Percentiles rank a stretch among this genome's conserved stretches.
phyloP scores from a whole-genome alignment of 495 filamentous ascomycete species.

The Neurospora sublineolata region DNA sequence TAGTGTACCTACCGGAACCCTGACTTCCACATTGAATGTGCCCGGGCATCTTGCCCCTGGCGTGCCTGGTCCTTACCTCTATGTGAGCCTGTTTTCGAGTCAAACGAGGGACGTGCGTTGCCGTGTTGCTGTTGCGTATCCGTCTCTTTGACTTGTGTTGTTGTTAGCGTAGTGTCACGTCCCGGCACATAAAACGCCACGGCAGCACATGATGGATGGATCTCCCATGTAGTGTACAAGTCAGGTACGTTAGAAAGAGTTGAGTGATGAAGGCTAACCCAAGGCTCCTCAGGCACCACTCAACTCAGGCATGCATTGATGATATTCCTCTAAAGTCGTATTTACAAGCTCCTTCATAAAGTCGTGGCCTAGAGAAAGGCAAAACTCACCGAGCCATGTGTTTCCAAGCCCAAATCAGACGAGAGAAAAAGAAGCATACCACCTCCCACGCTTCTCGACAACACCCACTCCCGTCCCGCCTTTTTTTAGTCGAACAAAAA shows the following conservation, averaged over 20 bases:
- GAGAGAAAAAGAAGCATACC: slow-evolving; percentile 26
- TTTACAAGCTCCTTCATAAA: slow-evolving; percentile 1
- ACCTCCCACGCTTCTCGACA: slow-evolving; percentile 1
- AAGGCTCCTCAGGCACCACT: not conserved
- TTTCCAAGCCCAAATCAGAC: slow-evolving; percentile 30
- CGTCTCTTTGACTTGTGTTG: not conserved
- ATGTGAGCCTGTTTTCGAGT: not conserved
- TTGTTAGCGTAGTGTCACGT: not conserved
- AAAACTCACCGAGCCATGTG: slow-evolving; percentile 7
- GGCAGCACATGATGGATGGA: not conserved
- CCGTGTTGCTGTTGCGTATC: not conserved
- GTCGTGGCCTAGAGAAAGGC: slow-evolving; percentile 3
- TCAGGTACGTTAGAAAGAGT: not conserved
- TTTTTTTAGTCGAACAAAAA: slow-evolving; percentile 27
- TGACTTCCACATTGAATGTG: not conserved
- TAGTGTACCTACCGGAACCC: not conserved
- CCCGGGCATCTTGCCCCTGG: not conserved
- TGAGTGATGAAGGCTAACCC: not conserved
- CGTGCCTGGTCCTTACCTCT: not conserved
- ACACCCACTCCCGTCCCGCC: slow-evolving; percentile 5
- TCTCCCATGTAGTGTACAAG: not conserved
- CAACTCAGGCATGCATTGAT: not conserved
- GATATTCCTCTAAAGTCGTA: not conserved
- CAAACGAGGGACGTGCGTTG: not conserved
- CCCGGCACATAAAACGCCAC: not conserved